Conservation (phyloP, 257 asterid species). For the Solanum etuberosum region DNA sequence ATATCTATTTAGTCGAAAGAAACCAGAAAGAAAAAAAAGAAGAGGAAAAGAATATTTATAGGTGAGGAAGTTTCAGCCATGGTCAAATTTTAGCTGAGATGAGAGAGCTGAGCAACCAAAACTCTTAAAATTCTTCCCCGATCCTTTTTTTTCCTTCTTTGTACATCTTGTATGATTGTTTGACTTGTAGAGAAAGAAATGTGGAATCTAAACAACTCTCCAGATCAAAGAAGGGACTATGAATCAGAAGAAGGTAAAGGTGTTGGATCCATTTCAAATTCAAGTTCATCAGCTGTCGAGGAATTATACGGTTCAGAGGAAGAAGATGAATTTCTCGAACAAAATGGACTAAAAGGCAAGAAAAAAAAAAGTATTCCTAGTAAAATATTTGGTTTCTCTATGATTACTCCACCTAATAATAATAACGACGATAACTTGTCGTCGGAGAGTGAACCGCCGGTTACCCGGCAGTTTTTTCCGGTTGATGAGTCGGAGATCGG, state of each 20-base stretch:
- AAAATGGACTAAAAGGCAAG: not conserved
- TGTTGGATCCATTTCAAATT: constrained; percentile 76
- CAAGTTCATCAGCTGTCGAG: constrained; percentile 76
- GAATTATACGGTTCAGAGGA: constrained; percentile 53
- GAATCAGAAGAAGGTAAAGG: constrained; percentile 55
- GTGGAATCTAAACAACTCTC: constrained; percentile 97
- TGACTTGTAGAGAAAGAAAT: constrained; percentile 13
- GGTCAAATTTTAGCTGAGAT: not conserved
- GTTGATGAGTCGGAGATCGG: constrained; percentile 38
- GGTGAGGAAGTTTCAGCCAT: not conserved
- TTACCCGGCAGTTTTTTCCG: constrained; percentile 89
- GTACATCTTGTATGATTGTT: not conserved
- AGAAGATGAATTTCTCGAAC: constrained; percentile 3
- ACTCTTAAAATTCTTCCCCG: not conserved
- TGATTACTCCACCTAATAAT: not conserved
- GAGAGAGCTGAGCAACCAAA: not conserved
- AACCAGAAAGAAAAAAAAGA: not conserved
- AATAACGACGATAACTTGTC: constrained; percentile 15
- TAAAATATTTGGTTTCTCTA: constrained; percentile 58
- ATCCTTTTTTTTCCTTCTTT: not conserved
- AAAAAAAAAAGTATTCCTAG: constrained; percentile 4
- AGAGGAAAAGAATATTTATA: not conserved
- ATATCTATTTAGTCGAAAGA: not conserved
- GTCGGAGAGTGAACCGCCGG: constrained; percentile 22
- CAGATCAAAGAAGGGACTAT: constrained; percentile 42